Percentiles rank a stretch among this genome's conserved stretches.
Evolutionary conservation across 2,329 filamentous ascomycete species (phyloP).

Genomic region (Colletotrichum tropicale): DNA sequence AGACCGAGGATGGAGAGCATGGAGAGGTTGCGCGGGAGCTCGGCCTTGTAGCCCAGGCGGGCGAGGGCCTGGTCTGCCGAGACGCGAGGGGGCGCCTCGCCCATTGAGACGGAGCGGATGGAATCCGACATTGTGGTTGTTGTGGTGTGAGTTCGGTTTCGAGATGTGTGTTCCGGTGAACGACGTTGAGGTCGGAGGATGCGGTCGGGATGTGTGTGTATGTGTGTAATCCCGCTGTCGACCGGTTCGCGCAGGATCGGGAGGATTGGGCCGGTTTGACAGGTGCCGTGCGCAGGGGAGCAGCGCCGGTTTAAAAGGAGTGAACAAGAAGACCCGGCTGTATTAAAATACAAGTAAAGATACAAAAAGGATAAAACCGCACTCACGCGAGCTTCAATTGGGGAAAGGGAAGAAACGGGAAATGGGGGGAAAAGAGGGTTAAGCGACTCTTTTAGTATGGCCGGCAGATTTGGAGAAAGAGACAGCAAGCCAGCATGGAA

Average conservation of each 20-base stretch:
- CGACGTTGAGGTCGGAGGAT: not conserved
- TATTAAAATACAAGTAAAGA: not conserved
- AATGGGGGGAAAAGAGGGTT: not conserved
- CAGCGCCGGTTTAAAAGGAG: not conserved
- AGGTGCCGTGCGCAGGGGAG: not conserved
- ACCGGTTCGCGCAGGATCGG: not conserved
- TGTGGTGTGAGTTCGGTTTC: not conserved
- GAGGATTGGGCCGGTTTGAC: not conserved
- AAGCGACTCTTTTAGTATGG: slow-evolving; percentile 14
- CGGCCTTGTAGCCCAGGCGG: slow-evolving; percentile 51
- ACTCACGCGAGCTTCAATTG: not conserved
- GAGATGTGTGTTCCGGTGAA: not conserved
- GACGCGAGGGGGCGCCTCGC: not conserved
- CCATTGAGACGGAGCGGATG: slow-evolving; percentile 1
- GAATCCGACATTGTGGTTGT: not conserved
- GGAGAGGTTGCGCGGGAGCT: slow-evolving; percentile 55
- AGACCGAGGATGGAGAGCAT: slow-evolving; percentile 64
- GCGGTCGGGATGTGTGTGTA: not conserved
- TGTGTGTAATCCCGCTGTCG: not conserved
- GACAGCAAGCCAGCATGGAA: not conserved
- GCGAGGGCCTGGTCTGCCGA: slow-evolving; percentile 36
- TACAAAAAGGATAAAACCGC: not conserved
- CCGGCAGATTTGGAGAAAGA: not conserved
- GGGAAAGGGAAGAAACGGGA: not conserved
- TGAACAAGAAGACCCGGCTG: not conserved